Conservation (phyloP, 2,329 filamentous ascomycete species). For the Chaetomiaceae sp. region DNA sequence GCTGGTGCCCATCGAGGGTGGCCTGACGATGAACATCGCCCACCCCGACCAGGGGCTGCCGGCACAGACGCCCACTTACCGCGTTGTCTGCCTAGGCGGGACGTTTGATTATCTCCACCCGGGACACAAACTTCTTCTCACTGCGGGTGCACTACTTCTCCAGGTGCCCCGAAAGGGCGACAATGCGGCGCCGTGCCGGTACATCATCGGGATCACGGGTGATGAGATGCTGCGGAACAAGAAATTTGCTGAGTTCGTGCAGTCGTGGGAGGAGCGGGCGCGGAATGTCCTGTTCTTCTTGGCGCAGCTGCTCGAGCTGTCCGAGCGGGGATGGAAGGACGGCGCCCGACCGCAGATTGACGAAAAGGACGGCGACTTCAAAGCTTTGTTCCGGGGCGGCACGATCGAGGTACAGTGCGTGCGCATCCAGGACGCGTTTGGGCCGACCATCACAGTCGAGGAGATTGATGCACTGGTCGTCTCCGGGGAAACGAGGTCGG, state of each 20-base stretch:
- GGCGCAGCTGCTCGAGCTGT: conserved; percentile 49
- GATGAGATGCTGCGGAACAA: conserved; percentile 84
- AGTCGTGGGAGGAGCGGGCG: conserved; percentile 73
- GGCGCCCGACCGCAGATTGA: conserved; percentile 32
- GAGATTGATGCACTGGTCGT: conserved; percentile 75
- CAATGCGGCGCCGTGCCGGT: conserved; percentile 39
- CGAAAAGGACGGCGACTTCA: conserved; percentile 39
- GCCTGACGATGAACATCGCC: conserved; percentile 39
- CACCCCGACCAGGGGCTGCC: conserved; percentile 13
- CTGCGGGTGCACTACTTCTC: conserved; percentile 72
- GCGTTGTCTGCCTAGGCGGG: conserved; percentile 73
- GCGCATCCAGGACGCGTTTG: conserved; percentile 80
- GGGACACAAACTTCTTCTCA: conserved; percentile 91
- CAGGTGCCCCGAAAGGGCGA: conserved; percentile 41
- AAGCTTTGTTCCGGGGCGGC: conserved; percentile 53
- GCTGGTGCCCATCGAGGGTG: conserved; percentile 46
- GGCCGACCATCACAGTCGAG: conserved; percentile 80
- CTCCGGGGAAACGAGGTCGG: conserved; percentile 78
- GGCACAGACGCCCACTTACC: conserved; percentile 37
- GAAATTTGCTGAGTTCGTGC: conserved; percentile 73
- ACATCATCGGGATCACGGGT: conserved; percentile 83
- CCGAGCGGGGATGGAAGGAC: conserved; percentile 39
- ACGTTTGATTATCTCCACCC: conserved; percentile 96
- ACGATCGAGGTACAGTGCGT: conserved; percentile 68
- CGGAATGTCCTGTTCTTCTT: conserved; percentile 66